A percentile compares a stretch with the other conserved stretches of the same genome.
phyloP scores from a whole-genome alignment of 257 asterid genomes.

The Gentiana macrophylla region DNA sequence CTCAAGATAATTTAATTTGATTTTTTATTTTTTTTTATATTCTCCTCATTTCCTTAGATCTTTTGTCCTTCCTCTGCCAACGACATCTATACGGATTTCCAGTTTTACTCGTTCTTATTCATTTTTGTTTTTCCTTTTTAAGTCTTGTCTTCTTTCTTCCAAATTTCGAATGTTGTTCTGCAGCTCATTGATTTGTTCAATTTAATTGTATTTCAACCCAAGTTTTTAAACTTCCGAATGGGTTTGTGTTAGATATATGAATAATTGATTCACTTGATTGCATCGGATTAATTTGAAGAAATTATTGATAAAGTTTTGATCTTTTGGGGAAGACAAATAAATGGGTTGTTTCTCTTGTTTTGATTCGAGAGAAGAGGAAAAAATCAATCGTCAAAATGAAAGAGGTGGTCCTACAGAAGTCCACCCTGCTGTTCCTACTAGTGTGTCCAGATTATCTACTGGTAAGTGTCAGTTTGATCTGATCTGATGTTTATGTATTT shows the following conservation, averaged over 20 bases:
- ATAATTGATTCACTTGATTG: constrained; percentile 20
- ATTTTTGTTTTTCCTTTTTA: background rate
- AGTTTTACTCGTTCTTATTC: constrained; percentile 3
- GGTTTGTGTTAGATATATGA: constrained; percentile 28
- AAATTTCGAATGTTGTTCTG: constrained; percentile 4
- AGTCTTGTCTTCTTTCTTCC: constrained; percentile 9
- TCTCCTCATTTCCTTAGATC: no score
- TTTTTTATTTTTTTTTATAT: background rate
- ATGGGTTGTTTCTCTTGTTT: constrained; percentile 99
- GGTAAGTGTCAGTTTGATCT: constrained; percentile 56
- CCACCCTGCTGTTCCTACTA: constrained; percentile 47
- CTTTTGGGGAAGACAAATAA: constrained; percentile 18
- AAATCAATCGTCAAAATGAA: constrained; percentile 43
- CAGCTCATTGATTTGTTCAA: constrained; percentile 14
- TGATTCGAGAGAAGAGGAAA: constrained; percentile 78
- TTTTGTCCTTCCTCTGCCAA: constrained; percentile 6
- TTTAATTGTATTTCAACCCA: background rate
- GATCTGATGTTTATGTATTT: constrained; percentile 25
- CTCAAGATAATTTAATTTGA: constrained; percentile 8
- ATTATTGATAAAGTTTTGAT: constrained; percentile 21
- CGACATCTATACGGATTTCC: constrained; percentile 17
- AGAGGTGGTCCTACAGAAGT: constrained; percentile 58
- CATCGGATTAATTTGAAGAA: constrained; percentile 21
- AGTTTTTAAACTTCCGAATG: constrained; percentile 17
- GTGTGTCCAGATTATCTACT: constrained; percentile 71